Base-by-base conservation (phyloP, 2,329 filamentous ascomycete species). In the Penicillium sp. region DNA sequence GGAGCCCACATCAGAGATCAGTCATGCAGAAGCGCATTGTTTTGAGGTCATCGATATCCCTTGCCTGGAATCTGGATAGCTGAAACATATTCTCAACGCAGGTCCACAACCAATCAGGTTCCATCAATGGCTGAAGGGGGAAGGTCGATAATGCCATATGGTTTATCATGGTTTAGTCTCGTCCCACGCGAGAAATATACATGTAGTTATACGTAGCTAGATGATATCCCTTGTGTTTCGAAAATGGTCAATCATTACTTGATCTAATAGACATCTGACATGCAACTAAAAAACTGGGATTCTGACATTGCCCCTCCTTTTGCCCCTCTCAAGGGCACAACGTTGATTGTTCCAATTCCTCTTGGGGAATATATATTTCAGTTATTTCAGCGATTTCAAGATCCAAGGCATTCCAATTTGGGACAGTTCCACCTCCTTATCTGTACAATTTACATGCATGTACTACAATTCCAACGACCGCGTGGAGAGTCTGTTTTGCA, bases 1-100 rank as follows among this genome's bases (percentile, higher is more conserved):
- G 50, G n/a, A 16, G 27, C 27, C 27, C 39, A 44, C 27, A 36
- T 23, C 15, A 11, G 23, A 29, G 23, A 50, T 43, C 48, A 43
- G 48, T 52, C 44, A 53, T 57, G 45, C 45, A 54, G 48, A 47
- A 39, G 16, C 3, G 16, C 41, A 55, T 53, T 57, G 29, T 33
- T 34, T 38, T 36, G 25, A 46, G 48, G 23, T 52, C 45, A 41
- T 48, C 38, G 25, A 40, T 16, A 46, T 43, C 60, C 64, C 63
- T 66, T 64, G 48, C 63, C 55, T 66, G 10, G 21, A 36, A 45
- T 40, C 44, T 44, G 43, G 47, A 60, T 33, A 58, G 56, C 63
- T 67, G 65, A 67, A 67, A 63, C 60, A 41, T 46, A 50, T 25
- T 10, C 33, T 16, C 19, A 40, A 38, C 41, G 38, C 25, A 55